Evolutionary conservation across 371 early-diverging fungal species (phyloP).

Genomic region (Mortierella sp.): DNA sequence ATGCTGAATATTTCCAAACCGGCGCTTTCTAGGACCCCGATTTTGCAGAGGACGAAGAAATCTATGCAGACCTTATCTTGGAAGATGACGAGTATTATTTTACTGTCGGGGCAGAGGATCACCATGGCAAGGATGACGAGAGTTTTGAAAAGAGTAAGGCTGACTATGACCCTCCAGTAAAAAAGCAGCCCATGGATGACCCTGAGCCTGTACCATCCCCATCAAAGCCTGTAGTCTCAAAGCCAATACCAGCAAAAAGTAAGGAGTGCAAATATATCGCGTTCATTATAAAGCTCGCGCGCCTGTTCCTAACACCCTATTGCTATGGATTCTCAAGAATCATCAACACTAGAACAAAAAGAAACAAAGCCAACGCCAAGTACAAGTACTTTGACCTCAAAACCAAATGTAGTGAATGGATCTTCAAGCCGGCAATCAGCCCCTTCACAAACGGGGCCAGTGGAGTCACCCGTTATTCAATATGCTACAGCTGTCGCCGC

Average conservation of each 20-base stretch:
- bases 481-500: constrained; percentile 35
- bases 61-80: constrained; percentile 94
- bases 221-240: constrained; percentile 4
- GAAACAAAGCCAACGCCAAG: constrained; percentile 25
- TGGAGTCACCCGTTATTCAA: constrained; percentile 24
- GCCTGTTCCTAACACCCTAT: neutral
- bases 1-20: neutral
- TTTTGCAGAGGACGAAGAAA: constrained; percentile 90
- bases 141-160: constrained; percentile 53
- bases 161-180: constrained; percentile 38
- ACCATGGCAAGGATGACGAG: constrained; percentile 32
- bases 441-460: constrained; percentile 15
- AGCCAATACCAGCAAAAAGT: constrained; percentile 37
- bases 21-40: constrained; percentile 70
- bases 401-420: constrained; percentile 5
- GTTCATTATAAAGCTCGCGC: neutral
- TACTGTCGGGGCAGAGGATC: constrained; percentile 70
- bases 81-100: constrained; percentile 89
- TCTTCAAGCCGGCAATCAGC: constrained; percentile 9
- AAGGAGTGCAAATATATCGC: neutral
- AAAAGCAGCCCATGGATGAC: constrained; percentile 49
- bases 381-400: constrained; percentile 7
- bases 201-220: constrained; percentile 50
- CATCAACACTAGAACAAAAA: constrained; percentile 32
- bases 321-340: constrained; percentile 14